Evolutionary conservation across 176 grass and related monocot species (phyloP).

Genomic region (Rhynchospora pubera): DNA sequence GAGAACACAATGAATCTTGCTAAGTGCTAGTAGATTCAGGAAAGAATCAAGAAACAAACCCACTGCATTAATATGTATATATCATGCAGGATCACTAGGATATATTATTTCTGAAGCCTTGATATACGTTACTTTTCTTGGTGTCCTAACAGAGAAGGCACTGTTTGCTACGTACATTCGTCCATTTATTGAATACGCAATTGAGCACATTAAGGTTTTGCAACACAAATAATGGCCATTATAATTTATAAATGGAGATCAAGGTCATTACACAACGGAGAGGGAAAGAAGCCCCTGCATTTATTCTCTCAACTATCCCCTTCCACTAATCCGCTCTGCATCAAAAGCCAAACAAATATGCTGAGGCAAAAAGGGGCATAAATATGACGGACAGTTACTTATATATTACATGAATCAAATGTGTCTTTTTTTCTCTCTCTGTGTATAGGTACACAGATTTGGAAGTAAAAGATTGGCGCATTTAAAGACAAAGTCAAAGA

Average conservation of each 20-base stretch:
- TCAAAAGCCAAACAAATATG: constrained; percentile 3
- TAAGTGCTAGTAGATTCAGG: background rate
- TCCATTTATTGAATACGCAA: too few relatives aligned
- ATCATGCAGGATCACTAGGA: background rate
- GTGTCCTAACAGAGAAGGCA: background rate
- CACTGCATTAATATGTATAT: background rate
- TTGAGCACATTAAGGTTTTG: too few relatives aligned
- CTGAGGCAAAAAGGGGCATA: background rate
- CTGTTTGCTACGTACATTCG: too few relatives aligned
- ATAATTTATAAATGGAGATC: background rate
- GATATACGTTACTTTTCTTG: background rate
- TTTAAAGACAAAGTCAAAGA: constrained; percentile 29
- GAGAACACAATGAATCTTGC: background rate
- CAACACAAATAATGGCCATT: background rate
- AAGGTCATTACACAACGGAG: background rate
- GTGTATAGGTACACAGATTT: constrained; percentile 5
- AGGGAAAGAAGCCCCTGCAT: background rate
- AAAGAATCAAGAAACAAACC: background rate
- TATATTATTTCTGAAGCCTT: background rate
- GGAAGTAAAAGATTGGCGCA: constrained; percentile 16
- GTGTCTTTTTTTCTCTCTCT: background rate
- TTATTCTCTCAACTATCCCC: constrained; percentile 20
- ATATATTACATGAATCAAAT: constrained; percentile 23
- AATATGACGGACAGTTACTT: constrained; percentile 4
- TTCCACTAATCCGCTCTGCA: background rate